phyloP scores from a whole-genome alignment of 768 basidiomycete species.

The Clitopilus passeckerianus region DNA sequence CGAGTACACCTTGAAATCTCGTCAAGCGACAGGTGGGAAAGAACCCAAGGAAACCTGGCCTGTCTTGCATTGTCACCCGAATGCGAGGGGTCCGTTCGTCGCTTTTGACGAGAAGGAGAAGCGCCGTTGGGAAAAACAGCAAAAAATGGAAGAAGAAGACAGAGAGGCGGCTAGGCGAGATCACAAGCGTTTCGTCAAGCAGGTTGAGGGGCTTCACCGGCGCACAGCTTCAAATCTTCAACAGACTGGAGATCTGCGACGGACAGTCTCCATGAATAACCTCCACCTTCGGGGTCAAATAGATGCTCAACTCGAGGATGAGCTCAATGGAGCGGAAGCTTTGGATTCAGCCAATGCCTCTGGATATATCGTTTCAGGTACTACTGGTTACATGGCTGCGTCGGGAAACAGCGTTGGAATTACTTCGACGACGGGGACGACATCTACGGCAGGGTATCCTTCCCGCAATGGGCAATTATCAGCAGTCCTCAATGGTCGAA shows the following conservation, averaged over 20 bases:
- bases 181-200: slow-evolving; percentile 11
- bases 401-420: slow-evolving; percentile 94
- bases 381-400: slow-evolving; percentile 71
- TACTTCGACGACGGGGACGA: slow-evolving; percentile 88
- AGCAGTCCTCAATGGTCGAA: slow-evolving; percentile 44
- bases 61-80: slow-evolving; percentile 72
- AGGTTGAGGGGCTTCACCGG: slow-evolving; percentile 29
- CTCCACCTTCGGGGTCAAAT: slow-evolving; percentile 49
- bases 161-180: slow-evolving; percentile 26
- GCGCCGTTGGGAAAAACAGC: slow-evolving; percentile 58
- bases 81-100: slow-evolving; percentile 68
- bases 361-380: slow-evolving; percentile 59
- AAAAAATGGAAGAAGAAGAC: slow-evolving; percentile 39
- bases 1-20: slow-evolving; percentile 56
- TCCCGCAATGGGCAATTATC: slow-evolving; percentile 47
- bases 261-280: slow-evolving; percentile 73
- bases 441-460: slow-evolving; percentile 52
- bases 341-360: slow-evolving; percentile 61
- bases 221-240: slow-evolving; percentile 30
- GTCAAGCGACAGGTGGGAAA: slow-evolving; percentile 30
- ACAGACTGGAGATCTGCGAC: slow-evolving; percentile 53
- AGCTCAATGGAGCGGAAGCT: slow-evolving; percentile 32
- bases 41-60: slow-evolving; percentile 72
- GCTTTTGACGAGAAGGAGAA: slow-evolving; percentile 73
- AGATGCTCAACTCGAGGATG: slow-evolving; percentile 15